Evolutionary conservation across 306 rosid genomes (phyloP).

Genomic region (Urtica urens): DNA sequence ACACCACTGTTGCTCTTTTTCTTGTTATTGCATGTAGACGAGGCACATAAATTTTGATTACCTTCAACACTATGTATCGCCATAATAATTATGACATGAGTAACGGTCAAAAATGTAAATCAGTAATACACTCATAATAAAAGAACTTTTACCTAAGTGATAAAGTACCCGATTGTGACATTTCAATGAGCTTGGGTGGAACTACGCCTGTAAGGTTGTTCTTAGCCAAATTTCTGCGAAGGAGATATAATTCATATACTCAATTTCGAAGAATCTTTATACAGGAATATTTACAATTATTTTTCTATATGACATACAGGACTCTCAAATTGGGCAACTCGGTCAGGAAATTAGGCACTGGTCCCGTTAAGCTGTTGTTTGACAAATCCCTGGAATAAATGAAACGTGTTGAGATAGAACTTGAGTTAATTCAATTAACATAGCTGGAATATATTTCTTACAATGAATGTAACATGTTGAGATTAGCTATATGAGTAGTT

Average conservation of each 20-base stretch:
- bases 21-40: conserved; percentile 6
- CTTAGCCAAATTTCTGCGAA: conserved; percentile 9
- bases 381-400: conserved; percentile 9
- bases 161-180: not conserved
- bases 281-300: not conserved
- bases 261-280: not conserved
- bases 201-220: conserved; percentile 15
- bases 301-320: conserved; percentile 4
- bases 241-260: not conserved
- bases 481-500: not conserved
- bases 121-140: too few species aligned
- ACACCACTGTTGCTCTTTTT: conserved; percentile 7
- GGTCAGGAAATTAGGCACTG: conserved; percentile 6
- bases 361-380: conserved; percentile 10
- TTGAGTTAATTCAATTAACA: not conserved
- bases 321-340: not conserved
- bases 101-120: too few species aligned
- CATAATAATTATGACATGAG: too few species aligned
- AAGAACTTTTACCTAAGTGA: conserved; percentile 13
- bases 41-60: conserved; percentile 13
- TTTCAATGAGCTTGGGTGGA: not conserved
- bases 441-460: conserved; percentile 2
- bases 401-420: not conserved
- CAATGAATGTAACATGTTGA: conserved; percentile 2
- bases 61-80: conserved; percentile 14